These are phyloP conservation scores for Umbellularia californica DNA, from an alignment of 164 flowering plant genomes.

Conservation along the genomic window DNA sequence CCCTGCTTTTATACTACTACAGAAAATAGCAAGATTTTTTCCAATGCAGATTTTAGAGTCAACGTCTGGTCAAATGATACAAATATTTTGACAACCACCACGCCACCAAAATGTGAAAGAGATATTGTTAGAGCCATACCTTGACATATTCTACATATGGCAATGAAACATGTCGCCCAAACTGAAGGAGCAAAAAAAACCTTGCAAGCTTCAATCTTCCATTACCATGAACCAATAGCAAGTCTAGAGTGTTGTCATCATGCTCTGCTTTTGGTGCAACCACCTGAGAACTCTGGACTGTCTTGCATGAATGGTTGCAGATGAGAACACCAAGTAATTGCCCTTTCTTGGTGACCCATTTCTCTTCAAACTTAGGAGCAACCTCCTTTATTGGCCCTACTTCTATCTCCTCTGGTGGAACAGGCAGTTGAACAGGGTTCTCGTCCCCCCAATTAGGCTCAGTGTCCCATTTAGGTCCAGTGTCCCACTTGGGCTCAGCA, in stretches of 20 bases:
- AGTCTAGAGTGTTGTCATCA: constrained; percentile 79
- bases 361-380: constrained; percentile 42
- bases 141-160: constrained; percentile 93
- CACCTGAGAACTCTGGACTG: constrained; percentile 92
- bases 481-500: constrained; percentile 94
- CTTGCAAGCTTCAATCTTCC: constrained; percentile 73
- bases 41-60: too few species aligned
- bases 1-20: too few species aligned
- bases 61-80: too few species aligned
- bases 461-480: constrained; percentile 67
- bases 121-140: constrained; percentile 40
- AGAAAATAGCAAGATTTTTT: too few species aligned
- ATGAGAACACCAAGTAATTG: constrained; percentile 82
- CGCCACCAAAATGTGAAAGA: not conserved
- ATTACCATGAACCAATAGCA: constrained; percentile 85
- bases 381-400: constrained; percentile 36
- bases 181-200: constrained; percentile 74
- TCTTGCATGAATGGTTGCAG: constrained; percentile 96
- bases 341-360: constrained; percentile 77
- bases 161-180: constrained; percentile 81
- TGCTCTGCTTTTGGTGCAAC: constrained; percentile 96
- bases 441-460: constrained; percentile 12
- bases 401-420: constrained; percentile 55
- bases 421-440: constrained; percentile 82
- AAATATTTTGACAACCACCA: too few species aligned